Conservation (phyloP, 352 stramenopile genomes). For the Elongisporangium undulatum region DNA sequence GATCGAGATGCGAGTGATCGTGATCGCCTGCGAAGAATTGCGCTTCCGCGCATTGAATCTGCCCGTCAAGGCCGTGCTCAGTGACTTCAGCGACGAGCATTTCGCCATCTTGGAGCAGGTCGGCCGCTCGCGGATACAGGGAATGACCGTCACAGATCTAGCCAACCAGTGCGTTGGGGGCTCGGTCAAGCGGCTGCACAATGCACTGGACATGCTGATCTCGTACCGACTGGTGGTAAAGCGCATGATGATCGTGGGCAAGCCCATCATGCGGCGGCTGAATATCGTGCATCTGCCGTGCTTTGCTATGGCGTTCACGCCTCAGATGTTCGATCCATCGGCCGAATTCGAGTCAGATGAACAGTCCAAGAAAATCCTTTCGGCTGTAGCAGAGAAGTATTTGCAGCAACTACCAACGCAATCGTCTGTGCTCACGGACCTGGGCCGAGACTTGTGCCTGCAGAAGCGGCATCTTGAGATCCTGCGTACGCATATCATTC, state of each 20-base stretch:
- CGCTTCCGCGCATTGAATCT: constrained; percentile 71
- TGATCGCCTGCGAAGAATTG: constrained; percentile 60
- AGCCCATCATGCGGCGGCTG: constrained; percentile 51
- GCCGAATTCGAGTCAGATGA: constrained; percentile 83
- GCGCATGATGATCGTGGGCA: constrained; percentile 73
- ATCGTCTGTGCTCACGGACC: constrained; percentile 64
- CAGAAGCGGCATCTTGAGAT: constrained; percentile 70
- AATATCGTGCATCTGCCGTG: constrained; percentile 81
- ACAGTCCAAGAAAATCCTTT: constrained; percentile 64
- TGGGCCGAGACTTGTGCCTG: constrained; percentile 61
- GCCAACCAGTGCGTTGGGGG: constrained; percentile 21
- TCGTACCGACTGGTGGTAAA: constrained; percentile 79
- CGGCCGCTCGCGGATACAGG: constrained; percentile 36
- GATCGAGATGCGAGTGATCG: constrained; percentile 17
- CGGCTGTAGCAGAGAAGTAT: constrained; percentile 48
- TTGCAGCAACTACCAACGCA: constrained; percentile 48
- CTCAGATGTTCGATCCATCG: constrained; percentile 62
- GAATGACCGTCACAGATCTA: constrained; percentile 53
- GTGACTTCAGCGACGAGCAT: constrained; percentile 60
- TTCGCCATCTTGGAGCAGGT: constrained; percentile 62
- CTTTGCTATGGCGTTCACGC: constrained; percentile 53
- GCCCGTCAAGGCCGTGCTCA: constrained; percentile 47
- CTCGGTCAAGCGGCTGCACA: constrained; percentile 74
- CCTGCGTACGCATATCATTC: constrained; percentile 56
- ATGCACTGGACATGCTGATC: constrained; percentile 68